These are phyloP conservation scores for Corymbia calophylla DNA, from an alignment of 441 rosid genomes.

Conservation along the genomic window DNA sequence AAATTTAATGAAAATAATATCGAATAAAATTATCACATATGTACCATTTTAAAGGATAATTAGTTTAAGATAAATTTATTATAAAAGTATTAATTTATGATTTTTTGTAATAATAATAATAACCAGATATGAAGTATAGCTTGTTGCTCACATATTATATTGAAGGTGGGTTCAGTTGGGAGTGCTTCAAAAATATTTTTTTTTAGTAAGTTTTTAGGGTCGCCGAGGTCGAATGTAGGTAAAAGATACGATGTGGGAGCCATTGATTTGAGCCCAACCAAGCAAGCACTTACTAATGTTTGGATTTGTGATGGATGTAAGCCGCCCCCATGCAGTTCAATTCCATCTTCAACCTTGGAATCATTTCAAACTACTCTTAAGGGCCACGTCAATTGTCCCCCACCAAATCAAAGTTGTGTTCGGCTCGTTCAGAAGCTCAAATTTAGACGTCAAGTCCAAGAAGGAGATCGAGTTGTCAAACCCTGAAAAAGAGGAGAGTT, in stretches of 20 bases:
- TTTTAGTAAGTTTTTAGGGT: neutral
- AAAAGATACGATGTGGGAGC: too few species aligned
- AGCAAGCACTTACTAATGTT: too few species aligned
- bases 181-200: neutral
- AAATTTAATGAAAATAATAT: too few species aligned
- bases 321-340: neutral
- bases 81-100: fast-evolving
- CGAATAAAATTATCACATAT: fast-evolving
- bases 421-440: neutral
- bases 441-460: neutral
- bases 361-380: neutral
- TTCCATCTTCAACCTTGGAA: neutral
- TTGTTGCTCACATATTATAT: too few species aligned
- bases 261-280: too few species aligned
- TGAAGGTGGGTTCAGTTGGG: neutral
- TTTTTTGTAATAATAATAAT: too few species aligned
- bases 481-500: neutral
- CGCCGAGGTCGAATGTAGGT: too few species aligned
- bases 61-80: fast-evolving
- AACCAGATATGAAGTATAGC: too few species aligned
- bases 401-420: neutral
- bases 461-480: neutral
- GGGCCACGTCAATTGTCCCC: neutral
- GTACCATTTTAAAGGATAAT: too few species aligned
- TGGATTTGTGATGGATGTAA: too few species aligned